phyloP scores from a whole-genome alignment of 2,329 filamentous ascomycete species.

The Tricladium varicosporioides region DNA sequence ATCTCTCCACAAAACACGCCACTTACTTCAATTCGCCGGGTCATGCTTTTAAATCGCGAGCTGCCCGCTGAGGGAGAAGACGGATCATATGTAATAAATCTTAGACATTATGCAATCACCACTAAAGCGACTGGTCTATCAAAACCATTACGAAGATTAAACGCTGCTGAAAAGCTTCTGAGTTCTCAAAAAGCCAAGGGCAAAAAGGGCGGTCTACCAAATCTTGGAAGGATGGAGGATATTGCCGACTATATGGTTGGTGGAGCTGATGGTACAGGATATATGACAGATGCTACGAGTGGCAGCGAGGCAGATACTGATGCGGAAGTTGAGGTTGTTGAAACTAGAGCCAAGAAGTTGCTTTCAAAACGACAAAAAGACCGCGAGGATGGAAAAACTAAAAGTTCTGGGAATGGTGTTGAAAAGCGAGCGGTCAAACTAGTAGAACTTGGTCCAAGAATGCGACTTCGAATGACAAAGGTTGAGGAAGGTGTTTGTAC shows the following conservation, averaged over 20 bases:
- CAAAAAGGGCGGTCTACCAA: constrained; percentile 74
- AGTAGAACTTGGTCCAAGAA: constrained; percentile 85
- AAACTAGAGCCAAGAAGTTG: constrained; percentile 62
- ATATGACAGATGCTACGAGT: constrained; percentile 80
- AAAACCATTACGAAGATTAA: constrained; percentile 77
- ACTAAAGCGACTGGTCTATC: constrained; percentile 84
- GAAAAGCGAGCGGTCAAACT: constrained; percentile 89
- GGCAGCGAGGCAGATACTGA: constrained; percentile 94
- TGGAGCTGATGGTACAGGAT: constrained; percentile 72
- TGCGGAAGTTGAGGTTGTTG: constrained; percentile 85
- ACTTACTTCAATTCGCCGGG: constrained; percentile 86
- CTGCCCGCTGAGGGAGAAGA: constrained; percentile 47
- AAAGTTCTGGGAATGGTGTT: constrained; percentile 34
- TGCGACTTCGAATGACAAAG: constrained; percentile 87
- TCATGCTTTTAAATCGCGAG: constrained; percentile 87
- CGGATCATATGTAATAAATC: constrained; percentile 76
- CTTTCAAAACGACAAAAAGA: constrained; percentile 46
- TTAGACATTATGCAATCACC: constrained; percentile 93
- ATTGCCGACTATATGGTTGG: constrained; percentile 94
- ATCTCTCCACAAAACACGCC: constrained; percentile 91
- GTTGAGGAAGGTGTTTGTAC: constrained; percentile 91
- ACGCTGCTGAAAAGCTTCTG: constrained; percentile 79
- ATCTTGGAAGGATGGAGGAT: constrained; percentile 86
- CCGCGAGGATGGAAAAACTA: constrained; percentile 44
- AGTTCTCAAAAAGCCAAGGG: constrained; percentile 49